Conservation (phyloP, 2,329 filamentous ascomycete genomes). For the Fonsecaea monophora region DNA sequence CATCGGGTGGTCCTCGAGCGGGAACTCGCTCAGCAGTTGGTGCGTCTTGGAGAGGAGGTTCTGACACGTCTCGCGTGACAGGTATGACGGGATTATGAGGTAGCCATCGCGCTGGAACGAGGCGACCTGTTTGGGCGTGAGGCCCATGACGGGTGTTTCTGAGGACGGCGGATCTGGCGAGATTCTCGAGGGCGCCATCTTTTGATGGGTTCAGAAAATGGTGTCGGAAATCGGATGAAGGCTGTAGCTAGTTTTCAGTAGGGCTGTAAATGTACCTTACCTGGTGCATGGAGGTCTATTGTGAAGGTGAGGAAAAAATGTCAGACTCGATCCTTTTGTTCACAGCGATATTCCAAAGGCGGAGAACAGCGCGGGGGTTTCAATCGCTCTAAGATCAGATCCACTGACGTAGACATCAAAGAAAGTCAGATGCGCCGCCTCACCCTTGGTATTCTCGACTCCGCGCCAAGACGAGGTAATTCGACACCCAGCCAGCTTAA, state of each 20-base stretch:
- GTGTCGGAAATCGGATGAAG: neutral
- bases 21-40: conserved; percentile 74
- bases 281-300: neutral
- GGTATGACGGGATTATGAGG: conserved; percentile 80
- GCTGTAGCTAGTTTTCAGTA: neutral
- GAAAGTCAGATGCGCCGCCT: neutral
- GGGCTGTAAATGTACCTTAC: neutral
- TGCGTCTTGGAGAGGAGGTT: conserved; percentile 77
- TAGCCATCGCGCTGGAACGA: conserved; percentile 79
- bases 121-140: conserved; percentile 38
- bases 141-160: conserved; percentile 25
- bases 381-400: neutral
- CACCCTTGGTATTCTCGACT: neutral
- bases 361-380: neutral
- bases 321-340: neutral
- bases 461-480: too few species aligned
- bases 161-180: conserved; percentile 29
- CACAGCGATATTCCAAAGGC: neutral
- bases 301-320: neutral
- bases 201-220: neutral
- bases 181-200: conserved; percentile 34
- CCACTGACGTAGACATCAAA: too few species aligned
- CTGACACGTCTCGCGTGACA: conserved; percentile 52
- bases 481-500: too few species aligned
- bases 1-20: conserved; percentile 84